phyloP scores from a whole-genome alignment of 2,329 filamentous ascomycete genomes.

The Cadophora luteo-olivacea region DNA sequence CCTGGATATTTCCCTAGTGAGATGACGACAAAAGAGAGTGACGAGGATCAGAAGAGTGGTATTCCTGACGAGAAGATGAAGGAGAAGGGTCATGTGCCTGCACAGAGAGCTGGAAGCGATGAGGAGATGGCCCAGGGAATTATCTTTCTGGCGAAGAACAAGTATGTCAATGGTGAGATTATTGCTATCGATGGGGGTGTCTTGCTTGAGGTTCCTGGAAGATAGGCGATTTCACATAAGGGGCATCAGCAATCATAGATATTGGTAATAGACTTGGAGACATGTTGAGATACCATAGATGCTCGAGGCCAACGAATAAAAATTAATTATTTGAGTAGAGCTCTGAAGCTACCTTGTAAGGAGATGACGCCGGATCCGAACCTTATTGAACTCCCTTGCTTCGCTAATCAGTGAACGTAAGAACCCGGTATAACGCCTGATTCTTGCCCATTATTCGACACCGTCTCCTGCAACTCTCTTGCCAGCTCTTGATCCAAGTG shows the following conservation, averaged over 20 bases:
- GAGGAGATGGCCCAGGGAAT: conserved; percentile 61
- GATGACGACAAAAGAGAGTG: conserved; percentile 56
- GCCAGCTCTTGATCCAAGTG: conserved; percentile 40
- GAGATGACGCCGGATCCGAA: background rate
- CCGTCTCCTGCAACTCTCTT: conserved; percentile 34
- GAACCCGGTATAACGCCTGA: conserved; percentile 21
- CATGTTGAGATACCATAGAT: background rate
- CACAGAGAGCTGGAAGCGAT: conserved; percentile 55
- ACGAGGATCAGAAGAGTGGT: conserved; percentile 58
- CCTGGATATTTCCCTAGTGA: conserved; percentile 63
- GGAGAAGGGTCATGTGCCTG: conserved; percentile 56
- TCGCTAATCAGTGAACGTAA: conserved; percentile 16
- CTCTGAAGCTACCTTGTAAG: background rate
- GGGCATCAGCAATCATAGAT: background rate
- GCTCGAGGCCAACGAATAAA: background rate
- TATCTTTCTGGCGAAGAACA: conserved; percentile 55
- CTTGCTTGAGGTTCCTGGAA: conserved; percentile 46
- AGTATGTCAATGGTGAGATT: conserved; percentile 48
- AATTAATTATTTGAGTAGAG: conserved; percentile 14
- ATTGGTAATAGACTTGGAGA: background rate
- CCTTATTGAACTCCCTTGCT: background rate
- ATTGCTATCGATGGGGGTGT: conserved; percentile 59
- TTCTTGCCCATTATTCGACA: conserved; percentile 20
- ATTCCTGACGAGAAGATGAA: conserved; percentile 58
- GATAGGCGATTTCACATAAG: conserved; percentile 13